Conservation (phyloP, 2,329 filamentous ascomycete genomes). For the Talaromyces atroroseus region DNA sequence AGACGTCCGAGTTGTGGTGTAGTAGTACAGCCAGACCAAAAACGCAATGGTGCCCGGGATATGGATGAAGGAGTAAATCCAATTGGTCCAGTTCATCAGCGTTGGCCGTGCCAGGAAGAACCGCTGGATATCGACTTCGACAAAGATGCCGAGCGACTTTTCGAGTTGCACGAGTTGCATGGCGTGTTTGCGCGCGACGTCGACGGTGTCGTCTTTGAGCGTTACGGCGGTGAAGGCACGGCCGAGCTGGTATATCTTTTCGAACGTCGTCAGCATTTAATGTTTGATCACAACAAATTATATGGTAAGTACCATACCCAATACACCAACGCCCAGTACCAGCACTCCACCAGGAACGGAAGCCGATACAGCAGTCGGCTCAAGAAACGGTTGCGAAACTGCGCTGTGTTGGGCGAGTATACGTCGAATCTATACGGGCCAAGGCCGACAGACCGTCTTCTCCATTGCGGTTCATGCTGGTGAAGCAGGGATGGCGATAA, state of each 20-base stretch:
- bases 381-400: slow-evolving; percentile 56
- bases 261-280: neutral
- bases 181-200: slow-evolving; percentile 63
- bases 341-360: slow-evolving; percentile 68
- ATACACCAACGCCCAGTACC: slow-evolving; percentile 73
- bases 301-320: slow-evolving; percentile 50
- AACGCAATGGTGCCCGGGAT: slow-evolving; percentile 72
- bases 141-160: slow-evolving; percentile 58
- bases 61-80: slow-evolving; percentile 71
- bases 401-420: slow-evolving; percentile 56
- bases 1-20: slow-evolving; percentile 59
- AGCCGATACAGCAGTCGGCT: slow-evolving; percentile 61
- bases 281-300: neutral
- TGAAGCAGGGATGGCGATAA: slow-evolving; percentile 39
- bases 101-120: slow-evolving; percentile 51
- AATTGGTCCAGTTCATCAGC: slow-evolving; percentile 64
- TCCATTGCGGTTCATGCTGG: slow-evolving; percentile 44
- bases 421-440: slow-evolving; percentile 45
- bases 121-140: slow-evolving; percentile 58
- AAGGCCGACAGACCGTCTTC: slow-evolving; percentile 45
- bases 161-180: slow-evolving; percentile 64
- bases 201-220: slow-evolving; percentile 61
- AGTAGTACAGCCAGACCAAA: slow-evolving; percentile 61
- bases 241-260: slow-evolving; percentile 66
- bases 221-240: slow-evolving; percentile 67